Conservation (phyloP, 192 early-diverging fungal genomes). For the Backusella liffmaniae region DNA sequence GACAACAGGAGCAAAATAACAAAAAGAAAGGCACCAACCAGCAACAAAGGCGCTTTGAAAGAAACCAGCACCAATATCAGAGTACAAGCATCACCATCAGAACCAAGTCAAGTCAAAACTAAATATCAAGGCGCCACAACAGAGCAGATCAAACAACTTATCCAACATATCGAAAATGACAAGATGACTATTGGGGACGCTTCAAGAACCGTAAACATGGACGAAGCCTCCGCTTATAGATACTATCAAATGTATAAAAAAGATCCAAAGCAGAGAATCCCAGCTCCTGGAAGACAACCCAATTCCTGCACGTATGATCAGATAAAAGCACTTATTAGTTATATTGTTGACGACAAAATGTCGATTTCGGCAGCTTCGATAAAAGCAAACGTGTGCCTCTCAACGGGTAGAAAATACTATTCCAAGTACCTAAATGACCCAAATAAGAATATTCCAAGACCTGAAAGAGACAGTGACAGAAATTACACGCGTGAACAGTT, state of each 20-base stretch:
- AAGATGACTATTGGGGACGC: neutral
- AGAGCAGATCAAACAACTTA: neutral
- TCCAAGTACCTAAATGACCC: neutral
- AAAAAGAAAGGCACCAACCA: neutral
- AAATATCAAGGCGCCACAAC: neutral
- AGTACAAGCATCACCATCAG: neutral
- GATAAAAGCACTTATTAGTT: neutral
- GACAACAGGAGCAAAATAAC: neutral
- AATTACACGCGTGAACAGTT: neutral
- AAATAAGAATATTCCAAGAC: neutral
- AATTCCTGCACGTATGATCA: neutral
- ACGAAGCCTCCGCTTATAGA: neutral
- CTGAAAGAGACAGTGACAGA: neutral
- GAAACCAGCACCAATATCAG: neutral
- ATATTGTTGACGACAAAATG: neutral
- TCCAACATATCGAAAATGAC: neutral
- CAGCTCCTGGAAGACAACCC: neutral
- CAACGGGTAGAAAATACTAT: neutral
- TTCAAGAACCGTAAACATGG: neutral
- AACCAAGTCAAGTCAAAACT: neutral
- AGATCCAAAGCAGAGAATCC: neutral
- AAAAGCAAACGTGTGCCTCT: neutral
- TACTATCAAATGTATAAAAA: neutral
- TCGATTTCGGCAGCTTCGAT: neutral
- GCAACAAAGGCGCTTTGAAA: neutral